Base-by-base conservation (phyloP, 305 asterid species). In the Fraxinus floribunda region DNA sequence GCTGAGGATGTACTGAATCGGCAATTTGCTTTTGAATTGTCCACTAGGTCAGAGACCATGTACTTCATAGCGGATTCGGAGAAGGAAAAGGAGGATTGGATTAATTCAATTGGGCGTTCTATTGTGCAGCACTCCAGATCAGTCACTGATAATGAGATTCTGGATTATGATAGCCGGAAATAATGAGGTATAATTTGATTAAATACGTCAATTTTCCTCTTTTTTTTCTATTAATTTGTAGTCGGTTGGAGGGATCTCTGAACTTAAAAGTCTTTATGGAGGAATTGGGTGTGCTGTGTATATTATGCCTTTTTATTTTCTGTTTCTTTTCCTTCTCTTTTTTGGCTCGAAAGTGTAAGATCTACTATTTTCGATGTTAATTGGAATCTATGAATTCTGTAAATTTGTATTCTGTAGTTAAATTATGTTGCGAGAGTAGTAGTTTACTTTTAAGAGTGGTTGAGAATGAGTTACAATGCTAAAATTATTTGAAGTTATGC, bases 111-210 rank as follows among this genome's bases (percentile, higher is more conserved):
- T 75, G 99, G 98, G 26, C 87, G 98, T 76, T 92, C 97, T 26
- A 96, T 96, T 68, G 98, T 96, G 34, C 98, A 96, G 94, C 95
- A 89, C 83, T 96, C 99, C 16, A 91, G 98, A 90, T 96, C 98
- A 8, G 94, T 96, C 83, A 93, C 98, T 11, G 90, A 87, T 84
- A 78, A 89, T 77, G 99, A 96, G 83, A 88, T 96, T 83, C 92
- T 95, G 30, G 98, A 96, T 86, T 96, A 96, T 70, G 97, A 92
- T 84, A 87, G 89, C 92, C 92, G 89, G 86, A 91, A 89, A 81
- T 87, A 78, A 79, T 81, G 30, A 39, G 82, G 83, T 49, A 72
- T 49, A 34, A 29, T 36, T 68, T 6, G 5, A 62, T 44, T 72
- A 29, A 7, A 55, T 72, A 2, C 36, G 52, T 39, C 75, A 9